Percentiles rank a stretch among this genome's conserved stretches.
These are phyloP conservation scores for Alternaria brassicicola DNA, from an alignment of 2,329 filamentous ascomycete species.

Conservation along the genomic window DNA sequence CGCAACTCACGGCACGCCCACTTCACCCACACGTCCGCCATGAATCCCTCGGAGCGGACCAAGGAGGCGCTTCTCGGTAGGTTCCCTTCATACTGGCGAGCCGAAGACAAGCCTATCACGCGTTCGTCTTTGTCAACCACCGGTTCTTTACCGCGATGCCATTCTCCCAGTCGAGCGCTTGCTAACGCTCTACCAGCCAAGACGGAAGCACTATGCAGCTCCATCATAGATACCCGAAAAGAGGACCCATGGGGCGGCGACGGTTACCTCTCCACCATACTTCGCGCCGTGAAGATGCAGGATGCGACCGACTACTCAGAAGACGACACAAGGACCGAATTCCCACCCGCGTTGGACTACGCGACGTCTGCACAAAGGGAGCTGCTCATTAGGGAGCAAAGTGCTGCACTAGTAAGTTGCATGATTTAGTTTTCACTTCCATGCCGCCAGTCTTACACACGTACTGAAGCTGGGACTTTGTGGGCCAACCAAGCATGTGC, in stretches of 20 bases:
- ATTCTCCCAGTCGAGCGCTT: background rate
- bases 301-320: constrained; percentile 34
- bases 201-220: constrained; percentile 49
- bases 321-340: constrained; percentile 9
- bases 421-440: background rate
- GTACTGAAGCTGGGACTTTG: background rate
- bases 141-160: background rate
- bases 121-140: background rate
- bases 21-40: constrained; percentile 20
- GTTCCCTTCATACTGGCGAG: background rate
- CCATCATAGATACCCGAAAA: constrained; percentile 55
- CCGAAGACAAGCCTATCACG: background rate
- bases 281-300: constrained; percentile 59
- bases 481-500: background rate
- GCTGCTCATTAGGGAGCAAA: constrained; percentile 65
- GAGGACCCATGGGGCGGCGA: constrained; percentile 29
- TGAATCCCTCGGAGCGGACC: constrained; percentile 52
- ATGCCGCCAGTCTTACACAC: background rate
- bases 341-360: constrained; percentile 53
- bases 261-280: constrained; percentile 60
- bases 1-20: constrained; percentile 1
- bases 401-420: constrained; percentile 59
- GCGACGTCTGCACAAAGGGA: constrained; percentile 63
- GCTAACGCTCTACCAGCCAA: constrained; percentile 36
- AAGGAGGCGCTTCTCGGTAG: constrained; percentile 50